Base-by-base conservation (phyloP, 1,284 basidiomycete genomes). In the Ceratobasidium sp. region DNA sequence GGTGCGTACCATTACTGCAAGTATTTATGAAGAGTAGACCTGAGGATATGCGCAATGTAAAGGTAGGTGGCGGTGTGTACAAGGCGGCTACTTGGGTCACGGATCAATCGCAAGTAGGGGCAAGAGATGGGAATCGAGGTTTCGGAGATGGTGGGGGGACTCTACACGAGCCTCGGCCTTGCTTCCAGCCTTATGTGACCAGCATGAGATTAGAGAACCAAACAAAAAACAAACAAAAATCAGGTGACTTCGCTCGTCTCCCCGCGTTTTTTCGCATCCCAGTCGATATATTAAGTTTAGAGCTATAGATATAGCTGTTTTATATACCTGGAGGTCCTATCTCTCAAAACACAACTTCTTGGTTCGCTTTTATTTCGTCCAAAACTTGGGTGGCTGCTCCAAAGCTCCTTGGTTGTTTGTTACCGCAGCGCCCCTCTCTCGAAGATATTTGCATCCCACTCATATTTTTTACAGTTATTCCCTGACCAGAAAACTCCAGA, bases 1-100 rank as follows among this genome's bases (percentile, higher is more conserved):
- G 34, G 68, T 68, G 17, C 60, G 58, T 12, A 42, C 47, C 64
- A 70, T 72, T 43, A 50, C 70, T 49, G 58, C n/a, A n/a, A 20
- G 20, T 52, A n/a, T 50, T 64, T 38, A 20, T 20, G 8, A 17
- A 20, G 42, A 15, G 56, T 43, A 29, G 54, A 53, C n/a, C 22
- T 2, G 47, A 45, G 47, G 38, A 45, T 68, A 68, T 68, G 64
- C 64, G 64, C 52, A 45, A 27, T 47, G 12, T 32, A 32, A 56
- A 29, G 32, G 29, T 25, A 25, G 20, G 27, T 20, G 32, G 22
- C 13, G 4, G 31, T 34, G 42, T 31, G 15, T 29, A 25, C 15
- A 42, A 47, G 10, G 10, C 29, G 29, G n/a, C 29, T 15, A 29
- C 27, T 27, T 8, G 2, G 10, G 52, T 45, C 43, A 32, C 34